Evolutionary conservation across 2,329 filamentous ascomycete species (phyloP).

Genomic region (Clonostachys rhizophaga): DNA sequence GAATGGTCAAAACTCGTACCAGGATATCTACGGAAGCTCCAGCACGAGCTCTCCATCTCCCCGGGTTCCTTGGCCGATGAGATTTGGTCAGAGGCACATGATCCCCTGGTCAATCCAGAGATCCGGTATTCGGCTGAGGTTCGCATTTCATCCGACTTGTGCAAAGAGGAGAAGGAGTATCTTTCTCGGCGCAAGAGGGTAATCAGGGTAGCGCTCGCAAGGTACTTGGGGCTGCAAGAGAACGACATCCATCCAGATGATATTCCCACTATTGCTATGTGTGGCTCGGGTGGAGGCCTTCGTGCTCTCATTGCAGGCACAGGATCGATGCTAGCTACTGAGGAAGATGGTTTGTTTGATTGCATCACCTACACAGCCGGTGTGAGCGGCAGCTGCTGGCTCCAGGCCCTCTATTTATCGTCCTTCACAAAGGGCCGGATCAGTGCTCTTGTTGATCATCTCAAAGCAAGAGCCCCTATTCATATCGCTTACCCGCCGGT

Average conservation of each 20-base stretch:
- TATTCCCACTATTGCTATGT: slow-evolving; percentile 88
- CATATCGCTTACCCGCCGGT: slow-evolving; percentile 92
- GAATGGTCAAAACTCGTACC: slow-evolving; percentile 78
- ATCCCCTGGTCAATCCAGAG: slow-evolving; percentile 80
- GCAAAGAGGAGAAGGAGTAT: slow-evolving; percentile 77
- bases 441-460: slow-evolving; percentile 69
- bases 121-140: slow-evolving; percentile 79
- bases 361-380: slow-evolving; percentile 94
- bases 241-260: slow-evolving; percentile 87
- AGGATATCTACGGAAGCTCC: slow-evolving; percentile 74
- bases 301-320: slow-evolving; percentile 86
- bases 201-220: slow-evolving; percentile 69
- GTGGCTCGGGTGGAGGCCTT: slow-evolving; percentile 87
- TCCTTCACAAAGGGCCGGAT: slow-evolving; percentile 68
- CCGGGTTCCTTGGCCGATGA: slow-evolving; percentile 87
- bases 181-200: slow-evolving; percentile 62
- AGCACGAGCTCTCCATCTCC: slow-evolving; percentile 80
- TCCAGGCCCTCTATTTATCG: slow-evolving; percentile 76
- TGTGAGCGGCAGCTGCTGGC: slow-evolving; percentile 94
- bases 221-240: slow-evolving; percentile 75
- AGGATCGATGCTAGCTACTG: slow-evolving; percentile 78
- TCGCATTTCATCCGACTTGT: slow-evolving; percentile 75
- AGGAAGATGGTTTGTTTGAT: slow-evolving; percentile 86
- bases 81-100: slow-evolving; percentile 88
- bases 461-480: slow-evolving; percentile 78